Evolutionary conservation across 352 stramenopile species (phyloP).

Genomic region (Phytophthora fragariaefolia): DNA sequence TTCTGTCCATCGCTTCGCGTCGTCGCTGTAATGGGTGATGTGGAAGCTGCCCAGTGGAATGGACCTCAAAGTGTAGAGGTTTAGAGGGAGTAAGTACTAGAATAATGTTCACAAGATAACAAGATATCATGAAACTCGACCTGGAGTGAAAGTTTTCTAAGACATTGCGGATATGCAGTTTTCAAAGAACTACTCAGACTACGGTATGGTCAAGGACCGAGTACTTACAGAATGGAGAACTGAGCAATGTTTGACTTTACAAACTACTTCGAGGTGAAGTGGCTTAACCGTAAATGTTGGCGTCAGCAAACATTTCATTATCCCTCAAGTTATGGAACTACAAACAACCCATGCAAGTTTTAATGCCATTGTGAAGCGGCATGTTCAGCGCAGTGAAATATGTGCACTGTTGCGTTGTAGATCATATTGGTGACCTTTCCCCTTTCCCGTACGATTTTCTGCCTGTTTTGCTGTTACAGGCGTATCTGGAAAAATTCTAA

Average conservation of each 20-base stretch:
- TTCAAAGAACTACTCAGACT: neutral
- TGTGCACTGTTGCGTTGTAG: neutral
- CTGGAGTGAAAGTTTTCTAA: conserved; percentile 1
- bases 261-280: conserved; percentile 14
- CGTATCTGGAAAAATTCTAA: conserved; percentile 1
- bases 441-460: conserved; percentile 1
- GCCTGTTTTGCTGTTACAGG: neutral
- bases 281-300: conserved; percentile 15
- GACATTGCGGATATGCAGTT: conserved; percentile 18
- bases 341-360: conserved; percentile 10
- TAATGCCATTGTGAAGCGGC: conserved; percentile 14
- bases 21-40: no score
- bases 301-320: conserved; percentile 8
- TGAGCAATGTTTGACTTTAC: conserved; percentile 1
- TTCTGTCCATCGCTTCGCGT: conserved; percentile 1
- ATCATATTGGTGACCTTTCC: no score
- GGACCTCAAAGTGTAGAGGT: neutral
- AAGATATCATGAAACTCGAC: neutral
- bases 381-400: conserved; percentile 3
- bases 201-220: conserved; percentile 3
- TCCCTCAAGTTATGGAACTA: conserved; percentile 8
- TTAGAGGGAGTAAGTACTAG: conserved; percentile 11
- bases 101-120: conserved; percentile 19
- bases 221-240: neutral
- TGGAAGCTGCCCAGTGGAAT: conserved; percentile 2